Conservation (phyloP, 768 basidiomycete genomes). For the Paxillus involutus region DNA sequence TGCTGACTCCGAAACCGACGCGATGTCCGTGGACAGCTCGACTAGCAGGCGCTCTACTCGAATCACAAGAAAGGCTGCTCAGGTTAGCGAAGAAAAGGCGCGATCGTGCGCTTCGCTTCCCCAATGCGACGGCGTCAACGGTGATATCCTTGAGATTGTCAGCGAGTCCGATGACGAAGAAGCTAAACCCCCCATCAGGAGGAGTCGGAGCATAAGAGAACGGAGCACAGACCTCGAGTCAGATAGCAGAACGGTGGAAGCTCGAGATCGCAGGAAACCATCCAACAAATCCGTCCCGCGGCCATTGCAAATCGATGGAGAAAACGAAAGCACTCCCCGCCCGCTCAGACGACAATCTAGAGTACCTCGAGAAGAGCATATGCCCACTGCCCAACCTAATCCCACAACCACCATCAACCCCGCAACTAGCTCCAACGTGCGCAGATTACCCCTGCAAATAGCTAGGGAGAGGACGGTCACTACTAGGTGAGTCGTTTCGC, state of each 20-base stretch:
- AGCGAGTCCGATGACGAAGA: neutral
- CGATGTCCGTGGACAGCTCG: slow-evolving; percentile 28
- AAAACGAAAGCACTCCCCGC: slow-evolving; percentile 25
- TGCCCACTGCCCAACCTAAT: neutral
- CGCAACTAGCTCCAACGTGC: neutral
- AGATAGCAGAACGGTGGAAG: too few species aligned
- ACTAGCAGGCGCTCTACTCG: slow-evolving; percentile 10
- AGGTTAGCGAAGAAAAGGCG: neutral
- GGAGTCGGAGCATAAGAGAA: neutral
- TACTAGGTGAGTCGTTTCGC: slow-evolving; percentile 12
- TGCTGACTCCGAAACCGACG: slow-evolving; percentile 23
- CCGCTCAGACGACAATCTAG: slow-evolving; percentile 9
- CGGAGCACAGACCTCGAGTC: neutral
- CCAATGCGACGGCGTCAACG: neutral
- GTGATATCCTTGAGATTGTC: slow-evolving; percentile 1
- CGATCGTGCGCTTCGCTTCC: neutral
- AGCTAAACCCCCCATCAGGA: neutral
- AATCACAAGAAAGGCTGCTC: neutral
- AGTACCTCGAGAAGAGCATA: neutral
- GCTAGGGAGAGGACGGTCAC: slow-evolving; percentile 12
- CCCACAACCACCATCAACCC: neutral
- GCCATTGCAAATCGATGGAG: slow-evolving; percentile 6
- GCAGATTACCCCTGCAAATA: slow-evolving; percentile 16
- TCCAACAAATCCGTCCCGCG: too few species aligned
- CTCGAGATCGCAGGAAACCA: slow-evolving; percentile 1